Evolutionary conservation across 2,329 filamentous ascomycete species (phyloP), one percentile per base, ranked within the genome.

Genomic region (Zalaria sp.): DNA sequence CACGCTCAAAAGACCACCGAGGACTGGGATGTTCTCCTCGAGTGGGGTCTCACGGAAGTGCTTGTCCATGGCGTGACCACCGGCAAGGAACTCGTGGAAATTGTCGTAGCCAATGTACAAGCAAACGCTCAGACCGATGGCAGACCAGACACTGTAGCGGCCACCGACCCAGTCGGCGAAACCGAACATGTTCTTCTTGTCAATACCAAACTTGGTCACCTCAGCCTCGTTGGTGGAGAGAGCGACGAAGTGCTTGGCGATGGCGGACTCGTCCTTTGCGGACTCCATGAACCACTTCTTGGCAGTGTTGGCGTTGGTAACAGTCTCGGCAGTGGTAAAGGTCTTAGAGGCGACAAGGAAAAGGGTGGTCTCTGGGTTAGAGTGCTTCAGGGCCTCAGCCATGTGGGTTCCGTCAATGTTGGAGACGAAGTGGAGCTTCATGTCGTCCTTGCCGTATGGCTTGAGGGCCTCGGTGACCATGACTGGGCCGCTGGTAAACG

Each of bases 331-430:
- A 6, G 91, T 98, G 49, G 91, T 98, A 68, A 98, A 98, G 49
- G 91, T 98, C 81, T 98, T 98, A 65, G 89, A 96, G 43, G 91
- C 91, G 54, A 98, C 78, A 53, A 98, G 75, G 81, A 98, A 96
- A 49, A 98, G 82, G n/a, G 91, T 95, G 38, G 89, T 95, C 71
- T 98, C 91, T 38, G 89, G 89, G 63, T 98, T 79, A 5, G 89
- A 93, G 55, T 79, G 68, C 59, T 78, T 81, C 46, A 96, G 77
- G 39, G 91, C 88, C 69, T 98, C 91, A 38, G 87, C 84, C 62
- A 96, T 86, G 71, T 98, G 91, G 42, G 91, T 98, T 52, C 91
- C 91, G 61, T 98, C 91, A 60, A 98, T 96, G 75, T 98, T 98
- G 70, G 89, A 96, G 53, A 98, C 91, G 57, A 98, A 98, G 75